phyloP scores from a whole-genome alignment of 208 protist genomes.

The Leishmania major region DNA sequence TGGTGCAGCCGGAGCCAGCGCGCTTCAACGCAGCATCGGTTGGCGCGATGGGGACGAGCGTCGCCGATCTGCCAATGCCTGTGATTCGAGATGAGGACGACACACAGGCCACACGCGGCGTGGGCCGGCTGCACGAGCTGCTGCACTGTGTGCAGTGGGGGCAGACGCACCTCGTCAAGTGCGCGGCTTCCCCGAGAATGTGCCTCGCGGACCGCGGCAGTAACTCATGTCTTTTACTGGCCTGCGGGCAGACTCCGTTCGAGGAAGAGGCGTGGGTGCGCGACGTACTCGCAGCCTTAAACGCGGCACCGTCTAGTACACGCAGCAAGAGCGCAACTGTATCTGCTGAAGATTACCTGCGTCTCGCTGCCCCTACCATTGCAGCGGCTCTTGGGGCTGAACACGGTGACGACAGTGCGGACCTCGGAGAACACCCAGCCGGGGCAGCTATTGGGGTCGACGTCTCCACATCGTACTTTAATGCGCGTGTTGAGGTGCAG shows the following conservation, averaged over 20 bases:
- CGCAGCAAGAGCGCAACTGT: neutral
- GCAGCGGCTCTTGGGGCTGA: neutral
- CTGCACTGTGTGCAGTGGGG: slow-evolving; percentile 54
- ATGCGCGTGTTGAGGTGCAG: slow-evolving; percentile 2
- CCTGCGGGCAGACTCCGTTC: slow-evolving; percentile 21
- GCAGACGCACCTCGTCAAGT: slow-evolving; percentile 3
- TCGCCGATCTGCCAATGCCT: slow-evolving; percentile 1
- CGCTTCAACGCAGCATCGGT: neutral
- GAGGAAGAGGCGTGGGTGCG: slow-evolving; percentile 49
- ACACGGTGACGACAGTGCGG: neutral
- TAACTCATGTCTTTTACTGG: slow-evolving; percentile 30
- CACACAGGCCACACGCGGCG: slow-evolving; percentile 30
- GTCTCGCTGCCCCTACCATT: slow-evolving; percentile 1
- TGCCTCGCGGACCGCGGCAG: neutral
- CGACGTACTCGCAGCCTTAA: slow-evolving; percentile 17
- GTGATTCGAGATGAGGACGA: slow-evolving; percentile 24
- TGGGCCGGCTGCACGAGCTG: slow-evolving; percentile 54
- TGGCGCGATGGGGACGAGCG: neutral
- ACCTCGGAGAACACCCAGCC: neutral
- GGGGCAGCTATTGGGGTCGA: neutral
- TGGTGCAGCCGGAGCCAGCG: slow-evolving; percentile 17
- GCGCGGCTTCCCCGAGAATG: slow-evolving; percentile 1
- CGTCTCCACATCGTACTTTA: slow-evolving; percentile 1
- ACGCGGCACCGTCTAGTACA: neutral
- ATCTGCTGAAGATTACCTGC: neutral